Conservation (phyloP, 257 asterid genomes). For the Coffea eugenioides region DNA sequence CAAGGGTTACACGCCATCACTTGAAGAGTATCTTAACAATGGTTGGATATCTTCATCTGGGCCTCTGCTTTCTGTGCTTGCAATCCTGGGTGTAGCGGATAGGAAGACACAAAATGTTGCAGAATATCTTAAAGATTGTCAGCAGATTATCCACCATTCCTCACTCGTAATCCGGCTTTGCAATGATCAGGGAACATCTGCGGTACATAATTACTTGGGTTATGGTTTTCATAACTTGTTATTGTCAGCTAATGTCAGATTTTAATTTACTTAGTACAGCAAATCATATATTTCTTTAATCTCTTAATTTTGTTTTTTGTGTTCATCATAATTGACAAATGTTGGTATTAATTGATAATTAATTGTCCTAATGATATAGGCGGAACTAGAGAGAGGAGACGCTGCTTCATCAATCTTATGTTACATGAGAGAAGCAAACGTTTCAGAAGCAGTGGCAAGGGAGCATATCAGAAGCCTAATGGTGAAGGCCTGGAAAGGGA, state of each 20-base stretch:
- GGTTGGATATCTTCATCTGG: slow-evolving; percentile 57
- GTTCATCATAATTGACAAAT: no score
- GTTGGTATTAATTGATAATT: no score
- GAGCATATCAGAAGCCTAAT: slow-evolving; percentile 30
- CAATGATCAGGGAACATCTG: slow-evolving; percentile 62
- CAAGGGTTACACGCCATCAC: slow-evolving; percentile 40
- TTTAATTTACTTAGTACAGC: no score
- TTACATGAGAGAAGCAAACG: slow-evolving; percentile 52
- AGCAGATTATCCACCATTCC: slow-evolving; percentile 30
- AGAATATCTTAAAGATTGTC: slow-evolving; percentile 19
- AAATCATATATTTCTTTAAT: no score
- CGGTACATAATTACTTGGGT: slow-evolving; percentile 28
- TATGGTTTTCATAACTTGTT: background rate
- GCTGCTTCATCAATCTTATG: slow-evolving; percentile 60
- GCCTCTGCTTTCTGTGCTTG: slow-evolving; percentile 39
- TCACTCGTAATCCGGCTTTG: slow-evolving; percentile 55
- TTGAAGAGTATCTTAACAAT: slow-evolving; percentile 42
- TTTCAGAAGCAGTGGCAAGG: slow-evolving; percentile 38
- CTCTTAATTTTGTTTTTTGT: no score
- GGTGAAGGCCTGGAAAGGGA: slow-evolving; percentile 39
- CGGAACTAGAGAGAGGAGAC: slow-evolving; percentile 59
- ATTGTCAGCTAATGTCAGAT: no score
- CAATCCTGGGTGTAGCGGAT: slow-evolving; percentile 29
- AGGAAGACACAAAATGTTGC: slow-evolving; percentile 12
- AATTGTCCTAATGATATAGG: slow-evolving; percentile 24